Percentiles rank a stretch among this genome's conserved stretches.
phyloP scores from a whole-genome alignment of 2,329 filamentous ascomycete species.

The Fonsecaea multimorphosa region DNA sequence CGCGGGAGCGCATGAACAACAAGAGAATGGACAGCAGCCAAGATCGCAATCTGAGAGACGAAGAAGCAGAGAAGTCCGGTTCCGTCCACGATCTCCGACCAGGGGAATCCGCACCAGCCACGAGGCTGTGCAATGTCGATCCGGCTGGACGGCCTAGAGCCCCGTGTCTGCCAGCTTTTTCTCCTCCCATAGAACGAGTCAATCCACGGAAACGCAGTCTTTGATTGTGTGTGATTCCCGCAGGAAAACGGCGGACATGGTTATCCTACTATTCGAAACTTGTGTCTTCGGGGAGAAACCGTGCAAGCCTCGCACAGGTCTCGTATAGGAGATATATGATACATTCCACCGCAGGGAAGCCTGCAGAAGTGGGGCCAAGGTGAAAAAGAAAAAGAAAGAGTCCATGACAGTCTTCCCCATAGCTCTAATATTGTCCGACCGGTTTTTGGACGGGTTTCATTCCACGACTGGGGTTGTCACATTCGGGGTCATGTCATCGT shows the following conservation, averaged over 20 bases:
- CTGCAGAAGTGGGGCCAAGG: background rate
- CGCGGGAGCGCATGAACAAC: background rate
- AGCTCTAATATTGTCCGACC: background rate
- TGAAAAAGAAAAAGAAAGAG: background rate
- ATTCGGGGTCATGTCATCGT: background rate
- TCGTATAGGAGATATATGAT: background rate
- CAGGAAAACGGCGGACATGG: background rate
- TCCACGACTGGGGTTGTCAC: background rate
- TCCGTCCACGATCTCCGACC: background rate
- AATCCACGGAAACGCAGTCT: background rate
- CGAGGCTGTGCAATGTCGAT: constrained; percentile 1
- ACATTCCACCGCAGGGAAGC: background rate
- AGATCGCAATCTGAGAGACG: background rate
- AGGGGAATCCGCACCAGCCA: constrained; percentile 1
- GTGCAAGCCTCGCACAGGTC: background rate
- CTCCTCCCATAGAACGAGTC: background rate
- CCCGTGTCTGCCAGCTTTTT: background rate
- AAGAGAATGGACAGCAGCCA: background rate
- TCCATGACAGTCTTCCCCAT: background rate
- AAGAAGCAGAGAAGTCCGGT: background rate
- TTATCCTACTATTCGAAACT: background rate
- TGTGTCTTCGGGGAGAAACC: background rate
- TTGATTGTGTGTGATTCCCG: background rate
- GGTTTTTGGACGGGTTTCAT: background rate
- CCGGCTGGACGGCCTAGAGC: background rate